Evolutionary conservation across 331 rosid species (phyloP), one percentile per base, ranked within the genome.

Genomic region (Pyracantha coccinea): DNA sequence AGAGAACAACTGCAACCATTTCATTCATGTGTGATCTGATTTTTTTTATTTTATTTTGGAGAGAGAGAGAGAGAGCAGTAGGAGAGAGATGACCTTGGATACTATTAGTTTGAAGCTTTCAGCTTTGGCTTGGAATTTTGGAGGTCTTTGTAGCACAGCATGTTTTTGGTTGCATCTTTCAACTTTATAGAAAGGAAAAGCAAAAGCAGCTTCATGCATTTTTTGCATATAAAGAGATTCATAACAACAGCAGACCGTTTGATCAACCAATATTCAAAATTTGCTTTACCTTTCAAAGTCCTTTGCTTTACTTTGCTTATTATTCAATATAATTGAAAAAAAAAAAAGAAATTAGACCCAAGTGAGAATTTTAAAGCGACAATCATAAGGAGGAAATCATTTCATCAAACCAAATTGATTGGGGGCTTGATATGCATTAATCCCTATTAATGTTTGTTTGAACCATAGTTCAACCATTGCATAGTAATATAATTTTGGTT

Each of bases 111-210:
- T 62, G 55, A 2, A 50, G 55, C 55, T 6, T 6, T 50, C 55
- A 50, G 8, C 69, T 76, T 71, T 47, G 74, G 28, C 31, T 44
- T 4, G 79, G 67, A 82, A 69, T 45, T 60, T 68, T 63, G 69
- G 38, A 54, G 9, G 50, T n/a, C 72, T 66, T 20, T 66, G 58
- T 60, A 33, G 71, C 77, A 79, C 52, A 7, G 74, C 47, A 70
- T 78, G 69, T 83, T 80, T 83, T 80, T 82, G 85, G 72, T 68
- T 77, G 85, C 84, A 62, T 74, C 88, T 81, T 87, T 29, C 84
- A 82, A 81, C 94, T 89, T 91, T 91, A 77, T 67, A 27, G 70
- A 88, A 91, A 88, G 93, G 68, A 83, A 90, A 86, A 88, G 92
- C 83, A 90, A 88, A 88, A 86, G 90, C 80, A 81, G 41, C 60